These are phyloP conservation scores for Ormosia emarginata DNA, from an alignment of 306 rosid genomes.

Conservation along the genomic window DNA sequence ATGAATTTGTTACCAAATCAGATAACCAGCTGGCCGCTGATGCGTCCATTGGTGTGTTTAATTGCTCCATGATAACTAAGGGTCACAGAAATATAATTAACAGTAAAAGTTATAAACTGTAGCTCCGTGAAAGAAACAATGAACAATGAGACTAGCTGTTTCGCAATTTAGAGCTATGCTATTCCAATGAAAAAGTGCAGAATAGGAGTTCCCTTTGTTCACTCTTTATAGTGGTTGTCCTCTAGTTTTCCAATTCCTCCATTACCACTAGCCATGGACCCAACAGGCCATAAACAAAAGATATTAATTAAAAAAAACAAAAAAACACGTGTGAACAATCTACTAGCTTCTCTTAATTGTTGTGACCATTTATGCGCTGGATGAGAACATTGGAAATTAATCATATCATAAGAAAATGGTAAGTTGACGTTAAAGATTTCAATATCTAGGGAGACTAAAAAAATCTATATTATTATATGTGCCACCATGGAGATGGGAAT, in stretches of 20 bases:
- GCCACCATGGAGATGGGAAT: neutral
- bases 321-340: conserved; percentile 1
- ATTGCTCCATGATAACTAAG: neutral
- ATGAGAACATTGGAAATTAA: neutral
- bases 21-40: conserved; percentile 44
- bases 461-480: neutral
- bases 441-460: neutral
- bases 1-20: conserved; percentile 46
- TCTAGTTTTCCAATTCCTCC: neutral
- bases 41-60: conserved; percentile 29
- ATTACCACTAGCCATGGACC: neutral
- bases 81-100: neutral
- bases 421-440: neutral
- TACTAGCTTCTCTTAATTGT: neutral
- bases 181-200: neutral
- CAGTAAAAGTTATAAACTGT: neutral
- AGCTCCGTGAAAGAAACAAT: neutral
- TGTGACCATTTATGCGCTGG: neutral
- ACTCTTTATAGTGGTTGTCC: neutral
- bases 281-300: neutral
- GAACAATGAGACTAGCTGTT: neutral
- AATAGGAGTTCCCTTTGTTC: neutral
- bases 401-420: neutral
- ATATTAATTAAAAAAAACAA: neutral
- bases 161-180: neutral